phyloP scores from a whole-genome alignment of 257 asterid genomes.

The Przewalskia tangutica region DNA sequence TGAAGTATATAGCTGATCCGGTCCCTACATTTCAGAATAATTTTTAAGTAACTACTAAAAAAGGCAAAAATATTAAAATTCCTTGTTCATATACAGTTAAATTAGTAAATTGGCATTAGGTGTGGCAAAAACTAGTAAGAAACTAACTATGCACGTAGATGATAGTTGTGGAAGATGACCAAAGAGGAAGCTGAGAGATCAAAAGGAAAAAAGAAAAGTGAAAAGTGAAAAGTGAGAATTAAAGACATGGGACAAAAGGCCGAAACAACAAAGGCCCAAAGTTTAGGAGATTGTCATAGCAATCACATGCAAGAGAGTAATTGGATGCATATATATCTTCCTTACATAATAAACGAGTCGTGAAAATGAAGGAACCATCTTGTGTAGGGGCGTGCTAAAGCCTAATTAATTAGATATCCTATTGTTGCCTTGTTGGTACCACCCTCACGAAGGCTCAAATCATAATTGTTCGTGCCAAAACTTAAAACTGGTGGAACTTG shows the following conservation, averaged over 20 bases:
- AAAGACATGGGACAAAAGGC: neutral
- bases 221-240: neutral
- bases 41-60: neutral
- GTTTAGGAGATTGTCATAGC: neutral
- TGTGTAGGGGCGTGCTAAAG: neutral
- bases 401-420: neutral
- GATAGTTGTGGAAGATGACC: neutral
- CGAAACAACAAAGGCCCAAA: neutral
- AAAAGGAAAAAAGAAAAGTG: too few relatives aligned
- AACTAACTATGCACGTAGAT: neutral
- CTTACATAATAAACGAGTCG: neutral
- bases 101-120: neutral
- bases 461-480: neutral
- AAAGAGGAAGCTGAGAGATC: neutral
- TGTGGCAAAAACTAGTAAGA: neutral
- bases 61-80: neutral
- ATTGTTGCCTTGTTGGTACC: neutral
- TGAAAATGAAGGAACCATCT: neutral
- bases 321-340: neutral
- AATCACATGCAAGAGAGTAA: slow-evolving; percentile 5
- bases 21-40: too few relatives aligned
- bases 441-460: neutral
- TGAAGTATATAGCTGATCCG: too few relatives aligned
- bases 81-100: neutral
- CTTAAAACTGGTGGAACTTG: neutral